Evolutionary conservation across 169 alveolate species (phyloP).

Genomic region (Plasmodium falciparum): DNA sequence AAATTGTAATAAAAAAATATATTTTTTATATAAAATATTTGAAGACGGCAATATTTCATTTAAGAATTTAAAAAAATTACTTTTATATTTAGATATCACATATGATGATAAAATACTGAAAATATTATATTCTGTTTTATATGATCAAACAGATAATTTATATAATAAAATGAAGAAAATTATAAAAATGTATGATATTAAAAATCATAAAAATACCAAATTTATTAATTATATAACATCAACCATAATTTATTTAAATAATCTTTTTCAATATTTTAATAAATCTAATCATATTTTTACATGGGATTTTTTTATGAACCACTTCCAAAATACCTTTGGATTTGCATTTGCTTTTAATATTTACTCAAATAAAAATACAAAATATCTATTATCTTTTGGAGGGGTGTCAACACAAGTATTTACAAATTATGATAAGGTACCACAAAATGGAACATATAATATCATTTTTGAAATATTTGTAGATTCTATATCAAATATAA

Average conservation of each 20-base stretch:
- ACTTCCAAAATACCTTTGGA: slow-evolving; percentile 15
- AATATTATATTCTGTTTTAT: slow-evolving; percentile 12
- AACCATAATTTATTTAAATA: slow-evolving; percentile 31
- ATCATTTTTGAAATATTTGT: slow-evolving; percentile 52
- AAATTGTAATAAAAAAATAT: neutral
- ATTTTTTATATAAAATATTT: slow-evolving; percentile 10
- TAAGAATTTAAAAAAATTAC: slow-evolving; percentile 29
- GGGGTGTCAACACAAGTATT: slow-evolving; percentile 39
- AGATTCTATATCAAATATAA: slow-evolving; percentile 30
- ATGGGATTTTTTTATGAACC: slow-evolving; percentile 59
- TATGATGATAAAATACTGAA: slow-evolving; percentile 23
- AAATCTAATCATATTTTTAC: slow-evolving; percentile 14
- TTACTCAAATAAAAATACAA: slow-evolving; percentile 4
- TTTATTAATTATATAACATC: slow-evolving; percentile 23
- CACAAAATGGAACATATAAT: slow-evolving; percentile 15
- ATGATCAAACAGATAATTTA: slow-evolving; percentile 2
- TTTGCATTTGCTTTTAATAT: slow-evolving; percentile 46
- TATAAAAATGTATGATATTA: slow-evolving; percentile 32
- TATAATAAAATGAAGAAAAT: slow-evolving; percentile 21
- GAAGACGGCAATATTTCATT: slow-evolving; percentile 20
- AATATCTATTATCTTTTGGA: slow-evolving; percentile 29
- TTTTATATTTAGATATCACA: slow-evolving; percentile 23
- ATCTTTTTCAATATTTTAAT: slow-evolving; percentile 47
- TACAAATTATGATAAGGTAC: neutral
- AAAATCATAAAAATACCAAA: slow-evolving; percentile 25